Evolutionary conservation across 495 filamentous ascomycete genomes (phyloP), one percentile per base, ranked within the genome.

Genomic region (Cercophora newfieldiana): DNA sequence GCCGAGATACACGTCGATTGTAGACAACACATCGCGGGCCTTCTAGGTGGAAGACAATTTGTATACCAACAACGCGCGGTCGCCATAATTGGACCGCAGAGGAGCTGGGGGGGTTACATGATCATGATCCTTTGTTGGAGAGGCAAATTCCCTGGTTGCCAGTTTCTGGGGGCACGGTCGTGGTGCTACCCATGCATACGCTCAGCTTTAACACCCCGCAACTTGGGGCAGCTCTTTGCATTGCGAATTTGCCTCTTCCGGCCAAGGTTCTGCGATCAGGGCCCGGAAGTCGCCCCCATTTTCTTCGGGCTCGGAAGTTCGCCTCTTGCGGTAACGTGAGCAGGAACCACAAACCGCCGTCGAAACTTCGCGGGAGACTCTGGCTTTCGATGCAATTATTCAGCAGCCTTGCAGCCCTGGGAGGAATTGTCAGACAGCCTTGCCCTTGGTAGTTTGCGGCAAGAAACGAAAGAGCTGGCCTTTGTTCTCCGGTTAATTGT

Each of bases 161-260:
- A 25, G 3, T 55, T 28, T 18, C 49, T 18, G 53, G 29, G 33
- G 31, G 29, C 21, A 31, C 22, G 48, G 18, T 63, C n/a, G 48
- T 2, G 21, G 12, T 24, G 61, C 29, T 24, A 24, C 8, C n/a
- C 22, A 29, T 58, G 37, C 47, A 22, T n/a, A 18, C 26, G 16
- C 33, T 50, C n/a, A 50, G 21, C 21, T 48, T 24, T 10, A 30
- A 30, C 54, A 49, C 63, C 63, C 54, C 63, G 54, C 63, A 49
- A 37, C 63, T 31, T 14, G 30, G 28, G 25, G n/a, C n/a, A 55
- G n/a, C 21, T 37, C 29, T 48, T 30, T 50, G 59, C 59, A 61
- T 51, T 30, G 31, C 37, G 62, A 59, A 51, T 65, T 65, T 50
- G 63, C 63, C 63, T 50, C 63, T 65, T 50, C 37, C n/a, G 26